Base-by-base conservation (phyloP, 331 rosid species). In the Saraca asoca region DNA sequence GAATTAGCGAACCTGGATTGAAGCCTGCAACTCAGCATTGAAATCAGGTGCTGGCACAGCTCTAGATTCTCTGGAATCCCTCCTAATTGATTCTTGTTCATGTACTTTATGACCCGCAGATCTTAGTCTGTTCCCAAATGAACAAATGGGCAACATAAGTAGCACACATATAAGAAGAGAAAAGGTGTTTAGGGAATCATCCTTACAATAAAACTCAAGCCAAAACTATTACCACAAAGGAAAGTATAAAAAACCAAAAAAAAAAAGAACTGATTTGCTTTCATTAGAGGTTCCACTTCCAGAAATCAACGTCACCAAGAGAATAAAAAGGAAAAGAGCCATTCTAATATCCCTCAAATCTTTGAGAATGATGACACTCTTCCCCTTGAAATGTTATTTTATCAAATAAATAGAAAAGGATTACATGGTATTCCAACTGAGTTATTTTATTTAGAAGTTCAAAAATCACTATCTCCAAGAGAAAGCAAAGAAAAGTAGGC, bases 21-120 rank as follows among this genome's bases (percentile, higher is more conserved):
- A 71, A 62, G 83, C 77, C 81, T 65, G 90, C 77, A 80, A 48
- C 71, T 78, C 83, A 46, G 83, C 86, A 83, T 85, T 81, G 14
- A 84, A 84, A 72, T 76, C 82, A 54, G 83, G 79, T 41, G 80
- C 88, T 53, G 96, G 87, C 52, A 74, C 80, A 46, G 72, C 91
- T 71, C 57, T 85, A 44, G 88, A 78, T 35, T 79, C 91, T 79
- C 64, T 76, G 12, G 70, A 41, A 58, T 48, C 74, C 69, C 57
- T 87, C 62, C 64, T 62, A 56, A 43, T 44, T 58, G 79, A 43
- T 73, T 75, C 85, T 31, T 53, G 76, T 44, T 70, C 91, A 62
- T 57, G 75, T 62, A 78, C 83, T 74, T 69, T 74, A 46, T 56
- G 58, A 58, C 34, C 68, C 61, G 76, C 62, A 41, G 81, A 78